Evolutionary conservation across 768 basidiomycete species (phyloP).

Genomic region (Coprinopsis strossmayeri): DNA sequence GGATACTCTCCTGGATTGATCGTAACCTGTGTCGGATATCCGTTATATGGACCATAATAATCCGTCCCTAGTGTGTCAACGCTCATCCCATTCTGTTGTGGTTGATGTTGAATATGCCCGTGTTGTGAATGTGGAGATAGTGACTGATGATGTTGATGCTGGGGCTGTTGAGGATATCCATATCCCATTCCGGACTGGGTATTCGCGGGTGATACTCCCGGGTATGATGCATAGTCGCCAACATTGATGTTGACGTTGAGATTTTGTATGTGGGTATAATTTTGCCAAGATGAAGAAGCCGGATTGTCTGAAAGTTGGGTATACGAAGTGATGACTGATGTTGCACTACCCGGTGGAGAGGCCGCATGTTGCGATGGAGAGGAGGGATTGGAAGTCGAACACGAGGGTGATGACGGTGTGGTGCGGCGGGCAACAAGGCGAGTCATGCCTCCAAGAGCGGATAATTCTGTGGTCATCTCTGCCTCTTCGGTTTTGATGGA

Average conservation of each 20-base stretch:
- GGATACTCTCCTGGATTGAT: slow-evolving; percentile 14
- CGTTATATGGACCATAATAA: slow-evolving; percentile 11
- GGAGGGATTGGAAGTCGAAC: slow-evolving; percentile 36
- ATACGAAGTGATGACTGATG: slow-evolving; percentile 16
- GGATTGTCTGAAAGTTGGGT: slow-evolving; percentile 6
- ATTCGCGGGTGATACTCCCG: background rate
- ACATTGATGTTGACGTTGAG: slow-evolving; percentile 28
- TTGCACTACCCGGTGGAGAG: slow-evolving; percentile 23
- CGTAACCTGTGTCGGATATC: slow-evolving; percentile 18
- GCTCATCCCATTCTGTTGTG: slow-evolving; percentile 18
- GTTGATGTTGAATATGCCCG: slow-evolving; percentile 9
- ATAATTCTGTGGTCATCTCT: slow-evolving; percentile 30
- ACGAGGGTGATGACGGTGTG: slow-evolving; percentile 39
- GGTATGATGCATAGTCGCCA: slow-evolving; percentile 14
- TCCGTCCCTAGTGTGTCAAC: slow-evolving; percentile 18
- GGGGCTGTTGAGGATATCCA: slow-evolving; percentile 15
- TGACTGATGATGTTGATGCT: slow-evolving; percentile 13
- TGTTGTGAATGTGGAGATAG: slow-evolving; percentile 7
- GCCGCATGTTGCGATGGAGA: slow-evolving; percentile 29
- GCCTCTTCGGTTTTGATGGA: slow-evolving; percentile 50
- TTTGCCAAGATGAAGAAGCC: slow-evolving; percentile 20
- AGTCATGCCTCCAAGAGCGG: slow-evolving; percentile 57
- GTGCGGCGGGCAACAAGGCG: slow-evolving; percentile 50
- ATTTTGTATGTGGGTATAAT: slow-evolving; percentile 27
- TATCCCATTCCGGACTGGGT: slow-evolving; percentile 12